Conservation (phyloP, 352 stramenopile genomes). For the Phytopythium aichiense region DNA sequence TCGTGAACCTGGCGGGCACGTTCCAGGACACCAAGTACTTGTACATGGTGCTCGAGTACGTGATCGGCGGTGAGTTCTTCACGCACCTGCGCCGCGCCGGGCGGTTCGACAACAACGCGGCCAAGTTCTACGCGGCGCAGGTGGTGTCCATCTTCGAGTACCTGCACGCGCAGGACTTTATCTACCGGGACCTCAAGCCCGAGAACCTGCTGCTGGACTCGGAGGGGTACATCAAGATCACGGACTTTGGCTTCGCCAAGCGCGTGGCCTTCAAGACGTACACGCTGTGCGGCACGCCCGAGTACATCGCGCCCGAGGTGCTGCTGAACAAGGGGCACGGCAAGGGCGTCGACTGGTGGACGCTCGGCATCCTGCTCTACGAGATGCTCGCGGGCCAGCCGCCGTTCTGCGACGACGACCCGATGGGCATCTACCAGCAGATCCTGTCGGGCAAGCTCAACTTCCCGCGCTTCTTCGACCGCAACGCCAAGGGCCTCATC, state of each 20-base stretch:
- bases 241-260: conserved; percentile 93
- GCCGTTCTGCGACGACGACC: conserved; percentile 95
- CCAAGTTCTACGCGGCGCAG: conserved; percentile 93
- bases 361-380: conserved; percentile 95
- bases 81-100: conserved; percentile 93
- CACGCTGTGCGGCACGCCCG: conserved; percentile 91
- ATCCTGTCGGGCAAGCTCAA: conserved; percentile 94
- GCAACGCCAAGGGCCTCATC: conserved; percentile 94
- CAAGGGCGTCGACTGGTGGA: conserved; percentile 96
- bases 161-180: conserved; percentile 94
- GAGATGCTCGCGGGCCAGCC: conserved; percentile 97
- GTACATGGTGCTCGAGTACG: conserved; percentile 98
- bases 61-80: conserved; percentile 98
- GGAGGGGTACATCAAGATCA: conserved; percentile 96
- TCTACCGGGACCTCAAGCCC: conserved; percentile 96
- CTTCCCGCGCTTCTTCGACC: conserved; percentile 94
- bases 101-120: conserved; percentile 90
- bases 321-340: conserved; percentile 87
- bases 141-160: conserved; percentile 97
- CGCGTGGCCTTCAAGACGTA: conserved; percentile 94
- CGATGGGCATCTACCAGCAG: conserved; percentile 95
- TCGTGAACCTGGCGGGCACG: conserved; percentile 93
- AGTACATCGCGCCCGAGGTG: conserved; percentile 93
- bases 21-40: conserved; percentile 95
- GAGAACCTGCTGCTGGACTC: conserved; percentile 95